Evolutionary conservation across 257 asterid species (phyloP).

Genomic region (Solanum virginianum): DNA sequence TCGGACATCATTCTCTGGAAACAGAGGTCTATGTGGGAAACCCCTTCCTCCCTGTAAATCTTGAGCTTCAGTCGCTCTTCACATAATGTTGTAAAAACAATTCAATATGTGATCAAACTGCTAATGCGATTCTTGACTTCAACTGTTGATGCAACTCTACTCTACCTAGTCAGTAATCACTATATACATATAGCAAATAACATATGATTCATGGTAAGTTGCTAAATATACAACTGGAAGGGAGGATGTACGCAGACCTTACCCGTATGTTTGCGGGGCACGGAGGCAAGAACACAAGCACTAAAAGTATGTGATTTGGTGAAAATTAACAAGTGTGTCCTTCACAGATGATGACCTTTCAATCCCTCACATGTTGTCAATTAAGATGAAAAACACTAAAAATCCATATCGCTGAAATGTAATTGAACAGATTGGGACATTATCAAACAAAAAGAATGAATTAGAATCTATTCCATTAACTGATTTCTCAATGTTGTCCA

Average conservation of each 20-base stretch:
- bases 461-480: not conserved
- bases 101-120: not conserved
- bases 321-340: not conserved
- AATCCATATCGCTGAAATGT: not conserved
- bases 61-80: slow-evolving; percentile 1
- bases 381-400: not conserved
- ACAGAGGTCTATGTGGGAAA: slow-evolving; percentile 47
- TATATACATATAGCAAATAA: not conserved
- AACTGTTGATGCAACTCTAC: not conserved
- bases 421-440: not conserved
- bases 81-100: not conserved
- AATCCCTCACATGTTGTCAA: not conserved
- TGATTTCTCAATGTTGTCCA: not conserved
- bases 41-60: slow-evolving; percentile 43
- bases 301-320: not conserved
- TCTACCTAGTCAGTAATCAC: not conserved
- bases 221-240: not conserved
- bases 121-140: not conserved
- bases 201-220: not conserved
- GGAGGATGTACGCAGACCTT: not conserved
- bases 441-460: not conserved
- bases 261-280: not conserved
- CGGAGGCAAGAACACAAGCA: not conserved
- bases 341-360: not conserved
- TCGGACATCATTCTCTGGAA: slow-evolving; percentile 26